These are phyloP conservation scores for Botrytis aclada DNA, from an alignment of 2,329 filamentous ascomycete species.

Conservation along the genomic window DNA sequence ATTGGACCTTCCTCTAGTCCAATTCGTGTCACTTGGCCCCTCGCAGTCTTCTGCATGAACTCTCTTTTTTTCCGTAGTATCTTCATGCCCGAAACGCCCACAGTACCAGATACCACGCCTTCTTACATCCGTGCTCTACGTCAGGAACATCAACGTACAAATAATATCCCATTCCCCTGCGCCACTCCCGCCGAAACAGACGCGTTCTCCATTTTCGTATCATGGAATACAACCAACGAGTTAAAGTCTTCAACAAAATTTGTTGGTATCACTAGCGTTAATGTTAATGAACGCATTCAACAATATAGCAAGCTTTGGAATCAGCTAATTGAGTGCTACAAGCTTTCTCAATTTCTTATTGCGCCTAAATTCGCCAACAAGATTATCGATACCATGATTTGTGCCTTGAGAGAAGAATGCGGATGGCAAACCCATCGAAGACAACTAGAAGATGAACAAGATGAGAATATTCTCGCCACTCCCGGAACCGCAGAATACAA, in stretches of 20 bases:
- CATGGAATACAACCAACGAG: background rate
- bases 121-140: background rate
- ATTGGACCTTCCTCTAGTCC: background rate
- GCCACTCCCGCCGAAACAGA: background rate
- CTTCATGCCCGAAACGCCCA: background rate
- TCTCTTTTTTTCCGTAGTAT: conserved; percentile 6
- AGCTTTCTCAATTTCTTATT: background rate
- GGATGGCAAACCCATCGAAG: background rate
- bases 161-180: background rate
- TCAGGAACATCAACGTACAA: background rate
- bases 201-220: background rate
- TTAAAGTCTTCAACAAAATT: background rate
- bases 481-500: background rate
- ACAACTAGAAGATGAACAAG: background rate
- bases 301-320: background rate
- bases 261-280: background rate
- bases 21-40: background rate
- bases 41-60: background rate
- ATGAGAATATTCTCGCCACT: background rate
- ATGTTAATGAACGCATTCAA: background rate
- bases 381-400: background rate
- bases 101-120: background rate
- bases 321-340: background rate
- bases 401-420: background rate
- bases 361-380: background rate